Conservation (phyloP, 2,329 filamentous ascomycete genomes). For the Sclerotinia spermophila region DNA sequence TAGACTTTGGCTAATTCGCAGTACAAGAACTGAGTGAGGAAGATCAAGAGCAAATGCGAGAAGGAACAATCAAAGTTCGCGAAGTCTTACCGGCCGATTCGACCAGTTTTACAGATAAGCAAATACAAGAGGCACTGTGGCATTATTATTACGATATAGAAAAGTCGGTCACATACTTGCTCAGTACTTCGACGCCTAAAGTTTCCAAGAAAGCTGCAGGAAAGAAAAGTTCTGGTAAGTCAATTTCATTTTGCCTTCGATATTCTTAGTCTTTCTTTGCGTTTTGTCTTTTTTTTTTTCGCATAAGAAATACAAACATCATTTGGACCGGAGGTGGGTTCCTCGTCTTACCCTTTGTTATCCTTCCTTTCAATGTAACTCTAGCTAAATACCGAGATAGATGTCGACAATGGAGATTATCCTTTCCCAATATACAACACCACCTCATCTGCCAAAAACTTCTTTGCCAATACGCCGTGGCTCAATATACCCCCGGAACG, state of each 20-base stretch:
- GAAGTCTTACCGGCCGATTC: constrained; percentile 58
- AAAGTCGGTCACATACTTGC: constrained; percentile 78
- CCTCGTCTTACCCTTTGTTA: constrained; percentile 18
- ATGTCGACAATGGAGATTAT: constrained; percentile 14
- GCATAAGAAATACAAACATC: constrained; percentile 2
- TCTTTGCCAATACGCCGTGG: constrained; percentile 88
- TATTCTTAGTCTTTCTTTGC: neutral
- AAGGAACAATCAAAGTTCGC: constrained; percentile 64
- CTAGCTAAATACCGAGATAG: neutral
- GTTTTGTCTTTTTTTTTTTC: neutral
- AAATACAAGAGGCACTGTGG: constrained; percentile 90
- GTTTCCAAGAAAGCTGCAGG: constrained; percentile 29
- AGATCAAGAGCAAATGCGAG: constrained; percentile 53
- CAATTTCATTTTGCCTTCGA: constrained; percentile 24
- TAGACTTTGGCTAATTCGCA: constrained; percentile 11
- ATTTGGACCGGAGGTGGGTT: constrained; percentile 30
- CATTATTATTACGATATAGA: constrained; percentile 93
- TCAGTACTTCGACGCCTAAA: constrained; percentile 48
- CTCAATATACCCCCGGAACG: constrained; percentile 65
- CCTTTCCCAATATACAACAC: constrained; percentile 20
- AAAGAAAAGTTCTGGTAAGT: constrained; percentile 39
- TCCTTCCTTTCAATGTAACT: neutral
- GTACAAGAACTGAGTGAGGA: constrained; percentile 36
- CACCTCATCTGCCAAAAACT: constrained; percentile 49
- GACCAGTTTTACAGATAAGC: constrained; percentile 53